Conservation (phyloP, 441 rosid species). For the Adansonia rubrostipa region DNA sequence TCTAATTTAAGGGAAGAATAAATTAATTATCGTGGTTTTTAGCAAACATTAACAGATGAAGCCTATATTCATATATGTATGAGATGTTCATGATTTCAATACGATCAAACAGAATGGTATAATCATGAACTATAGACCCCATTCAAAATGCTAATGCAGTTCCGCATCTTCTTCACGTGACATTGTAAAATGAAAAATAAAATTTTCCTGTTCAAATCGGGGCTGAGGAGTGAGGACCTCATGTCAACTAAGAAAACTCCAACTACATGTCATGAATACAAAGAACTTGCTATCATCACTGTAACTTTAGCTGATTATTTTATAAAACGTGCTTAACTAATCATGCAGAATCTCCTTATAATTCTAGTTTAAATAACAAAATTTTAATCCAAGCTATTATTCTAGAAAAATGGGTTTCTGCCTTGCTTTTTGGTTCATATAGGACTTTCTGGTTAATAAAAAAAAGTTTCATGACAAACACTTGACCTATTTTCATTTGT, state of each 20-base stretch:
- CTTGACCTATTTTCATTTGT: not conserved
- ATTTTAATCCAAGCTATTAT: not conserved
- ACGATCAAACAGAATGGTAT: not conserved
- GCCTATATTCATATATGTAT: constrained; percentile 11
- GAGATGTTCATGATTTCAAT: constrained; percentile 37
- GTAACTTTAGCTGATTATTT: not conserved
- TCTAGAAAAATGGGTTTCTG: not conserved
- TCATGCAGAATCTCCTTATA: not conserved
- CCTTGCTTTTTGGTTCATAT: not conserved
- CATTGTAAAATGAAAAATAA: not conserved
- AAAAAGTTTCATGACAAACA: not conserved
- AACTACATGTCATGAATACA: not conserved
- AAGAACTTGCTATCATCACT: not conserved
- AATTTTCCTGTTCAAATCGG: not conserved
- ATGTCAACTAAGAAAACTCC: not conserved
- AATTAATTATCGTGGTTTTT: constrained; percentile 2
- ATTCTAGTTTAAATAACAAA: not conserved
- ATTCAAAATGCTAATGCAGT: not conserved
- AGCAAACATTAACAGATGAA: constrained; percentile 46
- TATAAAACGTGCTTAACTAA: not conserved
- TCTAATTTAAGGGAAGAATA: not conserved
- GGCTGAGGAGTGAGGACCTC: not conserved
- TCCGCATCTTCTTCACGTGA: constrained; percentile 24
- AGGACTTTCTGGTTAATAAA: not conserved
- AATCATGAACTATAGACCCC: constrained; percentile 16